Conservation (phyloP, 306 rosid species). For the Vigna angularis region DNA sequence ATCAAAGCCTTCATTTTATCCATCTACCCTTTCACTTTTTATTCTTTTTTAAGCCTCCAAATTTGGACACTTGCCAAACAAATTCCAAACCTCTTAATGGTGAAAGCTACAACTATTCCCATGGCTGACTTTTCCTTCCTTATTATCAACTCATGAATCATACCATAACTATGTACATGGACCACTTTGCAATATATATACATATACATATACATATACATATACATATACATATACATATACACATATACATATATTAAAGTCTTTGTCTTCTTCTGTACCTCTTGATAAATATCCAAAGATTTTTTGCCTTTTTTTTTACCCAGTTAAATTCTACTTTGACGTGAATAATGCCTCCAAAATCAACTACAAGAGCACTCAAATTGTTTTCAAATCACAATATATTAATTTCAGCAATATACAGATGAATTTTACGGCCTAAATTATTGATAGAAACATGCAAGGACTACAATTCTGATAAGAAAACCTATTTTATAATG, state of each 20-base stretch:
- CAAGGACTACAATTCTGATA: not conserved
- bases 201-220: not conserved
- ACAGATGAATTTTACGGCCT: not conserved
- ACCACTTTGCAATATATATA: constrained; percentile 20
- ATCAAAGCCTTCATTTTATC: not conserved
- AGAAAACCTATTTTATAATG: not conserved
- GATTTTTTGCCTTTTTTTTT: not conserved
- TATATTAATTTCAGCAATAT: not conserved
- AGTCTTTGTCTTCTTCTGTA: not conserved
- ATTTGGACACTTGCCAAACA: constrained; percentile 44
- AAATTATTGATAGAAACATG: constrained; percentile 27
- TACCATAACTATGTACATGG: not conserved
- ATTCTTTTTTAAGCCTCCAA: constrained; percentile 20
- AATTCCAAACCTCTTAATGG: constrained; percentile 27
- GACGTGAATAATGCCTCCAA: not conserved
- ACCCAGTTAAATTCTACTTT: not conserved
- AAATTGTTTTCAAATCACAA: not conserved
- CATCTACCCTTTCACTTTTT: not conserved
- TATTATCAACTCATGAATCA: not conserved
- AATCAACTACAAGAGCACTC: not conserved
- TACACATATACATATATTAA: too few species aligned
- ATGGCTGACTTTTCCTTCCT: constrained; percentile 37
- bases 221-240: not conserved
- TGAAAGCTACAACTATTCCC: constrained; percentile 22
- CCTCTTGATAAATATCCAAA: constrained; percentile 11